These are phyloP conservation scores for Halenospora varia DNA, from an alignment of 495 filamentous ascomycete species.

Conservation along the genomic window DNA sequence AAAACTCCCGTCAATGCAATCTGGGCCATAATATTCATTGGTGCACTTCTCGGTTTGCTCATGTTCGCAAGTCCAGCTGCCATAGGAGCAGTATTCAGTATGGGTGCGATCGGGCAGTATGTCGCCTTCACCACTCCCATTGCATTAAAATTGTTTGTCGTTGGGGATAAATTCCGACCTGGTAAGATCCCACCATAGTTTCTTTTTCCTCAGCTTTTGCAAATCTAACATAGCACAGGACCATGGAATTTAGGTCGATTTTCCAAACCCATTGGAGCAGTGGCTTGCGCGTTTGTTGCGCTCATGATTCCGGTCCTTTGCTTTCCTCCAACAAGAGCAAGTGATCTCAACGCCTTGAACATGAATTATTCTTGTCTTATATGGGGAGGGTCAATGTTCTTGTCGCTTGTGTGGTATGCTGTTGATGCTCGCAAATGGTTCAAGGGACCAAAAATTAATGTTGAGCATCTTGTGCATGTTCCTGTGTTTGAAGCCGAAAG, in stretches of 20 bases:
- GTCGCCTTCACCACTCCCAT: constrained; percentile 69
- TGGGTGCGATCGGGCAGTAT: constrained; percentile 70
- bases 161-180: constrained; percentile 60
- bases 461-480: constrained; percentile 32
- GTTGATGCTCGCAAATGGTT: constrained; percentile 66
- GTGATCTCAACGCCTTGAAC: constrained; percentile 46
- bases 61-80: constrained; percentile 59
- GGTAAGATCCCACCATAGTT: background rate
- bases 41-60: constrained; percentile 58
- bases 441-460: constrained; percentile 65
- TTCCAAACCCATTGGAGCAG: constrained; percentile 51
- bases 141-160: constrained; percentile 67
- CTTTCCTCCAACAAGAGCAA: constrained; percentile 55
- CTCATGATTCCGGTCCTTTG: constrained; percentile 71
- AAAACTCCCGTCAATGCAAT: constrained; percentile 71
- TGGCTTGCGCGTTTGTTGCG: constrained; percentile 56
- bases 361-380: constrained; percentile 54
- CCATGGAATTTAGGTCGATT: constrained; percentile 67
- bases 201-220: too few relatives aligned
- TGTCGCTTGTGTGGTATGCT: constrained; percentile 63
- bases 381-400: constrained; percentile 39
- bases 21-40: constrained; percentile 61
- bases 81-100: constrained; percentile 68
- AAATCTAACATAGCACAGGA: constrained; percentile 32
- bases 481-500: background rate